Evolutionary conservation across 176 grass and related monocot species (phyloP), one percentile per base, ranked within the genome.

Genomic region (Ampelocalamus luodianensis): DNA sequence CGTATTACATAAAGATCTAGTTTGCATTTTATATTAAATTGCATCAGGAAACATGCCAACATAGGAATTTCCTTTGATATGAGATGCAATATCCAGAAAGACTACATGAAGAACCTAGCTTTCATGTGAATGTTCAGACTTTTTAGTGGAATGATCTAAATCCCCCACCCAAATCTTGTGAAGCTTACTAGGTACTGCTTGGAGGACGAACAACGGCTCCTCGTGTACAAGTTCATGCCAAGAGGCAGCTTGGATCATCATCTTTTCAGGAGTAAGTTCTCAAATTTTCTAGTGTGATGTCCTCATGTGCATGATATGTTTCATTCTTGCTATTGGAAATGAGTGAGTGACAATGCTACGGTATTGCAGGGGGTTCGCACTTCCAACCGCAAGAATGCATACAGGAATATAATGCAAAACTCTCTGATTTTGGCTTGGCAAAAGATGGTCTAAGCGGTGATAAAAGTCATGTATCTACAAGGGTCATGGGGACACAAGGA

Each of bases 221-320:
- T 98, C 39, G 91, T 98, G 18, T 98, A 95, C 5, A 93, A 98
- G 68, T 98, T 93, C 83, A 95, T 98, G 95, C 93, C 91, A 22
- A 90, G 87, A 63, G 95, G 95, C 67, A 95, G 95, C 88, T 92
- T 98, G 92, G 95, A 98, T 87, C 94, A 98, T 86, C 95, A 98
- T 84, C 95, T 98, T 64, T 98, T 98, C 79, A 93, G 93, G 85
- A 95, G 95, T 98, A 81, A 90, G 89, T 84, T 46, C 20, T 78
- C 81, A 39, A 39, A 12, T 61, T n/a, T 61, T 73, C 27, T 50
- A 68, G 54, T 32, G 16, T 5, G 3, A 14, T 79, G 8, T 79
- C 61, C 54, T 58, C 43, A 16, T 27, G 16, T 75, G 36, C 42
- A 34, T 0, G 20, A 26, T 49, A 72, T 81, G 62, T n/a, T 92